Evolutionary conservation across 2,329 filamentous ascomycete species (phyloP).

Genomic region (Fusarium compactum): DNA sequence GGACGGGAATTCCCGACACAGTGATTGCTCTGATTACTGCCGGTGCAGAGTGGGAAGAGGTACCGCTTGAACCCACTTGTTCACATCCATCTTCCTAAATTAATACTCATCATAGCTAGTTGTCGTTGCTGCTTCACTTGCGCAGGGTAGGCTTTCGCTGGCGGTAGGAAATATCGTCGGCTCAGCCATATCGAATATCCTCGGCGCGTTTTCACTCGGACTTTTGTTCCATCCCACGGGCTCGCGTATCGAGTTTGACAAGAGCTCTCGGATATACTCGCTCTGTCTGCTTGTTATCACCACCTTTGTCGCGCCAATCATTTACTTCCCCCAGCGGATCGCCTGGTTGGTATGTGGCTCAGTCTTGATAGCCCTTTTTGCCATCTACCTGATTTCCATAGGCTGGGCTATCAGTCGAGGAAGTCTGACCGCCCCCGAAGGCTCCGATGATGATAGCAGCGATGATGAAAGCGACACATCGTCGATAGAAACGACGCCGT

Average conservation of each 20-base stretch:
- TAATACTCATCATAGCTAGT: neutral
- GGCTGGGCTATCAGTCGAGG: neutral
- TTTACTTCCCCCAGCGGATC: neutral
- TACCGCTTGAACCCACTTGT: rapidly evolving
- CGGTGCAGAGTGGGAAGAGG: neutral
- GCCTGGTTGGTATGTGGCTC: neutral
- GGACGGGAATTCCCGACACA: neutral
- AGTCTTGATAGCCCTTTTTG: neutral
- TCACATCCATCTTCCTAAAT: rapidly evolving
- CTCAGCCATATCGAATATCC: neutral
- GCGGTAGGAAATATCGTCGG: neutral
- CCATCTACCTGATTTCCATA: neutral
- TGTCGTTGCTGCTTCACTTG: neutral
- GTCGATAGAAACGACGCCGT: rapidly evolving
- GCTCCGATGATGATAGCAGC: neutral
- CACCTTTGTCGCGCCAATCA: neutral
- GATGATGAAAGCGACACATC: neutral
- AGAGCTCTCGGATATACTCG: neutral
- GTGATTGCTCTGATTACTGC: neutral
- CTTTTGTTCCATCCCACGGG: neutral
- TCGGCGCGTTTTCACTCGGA: neutral
- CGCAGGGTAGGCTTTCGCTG: neutral
- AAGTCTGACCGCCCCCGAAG: neutral
- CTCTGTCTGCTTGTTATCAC: rapidly evolving
- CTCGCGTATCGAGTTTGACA: neutral